Conservation (phyloP, 148 eudicot genomes). For the Tetragonia tetragonoides region DNA sequence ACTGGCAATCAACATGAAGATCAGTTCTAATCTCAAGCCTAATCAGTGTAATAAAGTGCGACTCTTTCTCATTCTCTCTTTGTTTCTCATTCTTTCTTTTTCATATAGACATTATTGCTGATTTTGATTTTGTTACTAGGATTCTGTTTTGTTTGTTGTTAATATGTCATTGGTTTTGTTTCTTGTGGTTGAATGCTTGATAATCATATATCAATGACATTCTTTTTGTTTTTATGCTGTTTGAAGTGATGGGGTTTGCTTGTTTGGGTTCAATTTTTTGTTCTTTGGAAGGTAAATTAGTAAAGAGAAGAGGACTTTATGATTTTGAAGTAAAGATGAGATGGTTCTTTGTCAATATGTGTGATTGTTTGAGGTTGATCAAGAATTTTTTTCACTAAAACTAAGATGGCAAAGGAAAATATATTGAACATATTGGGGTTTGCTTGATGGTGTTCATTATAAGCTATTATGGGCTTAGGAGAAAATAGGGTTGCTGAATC, state of each 20-base stretch:
- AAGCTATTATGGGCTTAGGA: neutral
- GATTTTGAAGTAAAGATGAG: neutral
- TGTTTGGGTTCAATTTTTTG: neutral
- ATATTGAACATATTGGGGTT: neutral
- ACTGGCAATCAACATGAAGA: constrained; percentile 29
- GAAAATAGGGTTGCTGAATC: neutral
- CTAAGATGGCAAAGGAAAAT: neutral
- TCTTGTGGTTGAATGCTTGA: neutral
- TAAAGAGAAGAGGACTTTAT: neutral
- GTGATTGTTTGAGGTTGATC: neutral
- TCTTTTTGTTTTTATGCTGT: neutral
- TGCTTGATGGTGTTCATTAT: neutral
- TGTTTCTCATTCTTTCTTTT: neutral
- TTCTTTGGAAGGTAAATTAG: neutral
- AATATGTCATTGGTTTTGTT: neutral
- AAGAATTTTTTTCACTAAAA: neutral
- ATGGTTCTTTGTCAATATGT: neutral
- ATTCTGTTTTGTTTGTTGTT: neutral
- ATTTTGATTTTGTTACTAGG: neutral
- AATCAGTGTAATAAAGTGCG: constrained; percentile 58
- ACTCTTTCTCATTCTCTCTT: neutral
- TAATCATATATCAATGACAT: neutral
- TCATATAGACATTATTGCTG: neutral
- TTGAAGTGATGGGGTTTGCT: constrained; percentile 14
- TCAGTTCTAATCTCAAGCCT: constrained; percentile 31